Percentiles rank a stretch among this genome's conserved stretches.
phyloP scores from a whole-genome alignment of 2,329 filamentous ascomycete species.

The Sclerotinia nivalis region DNA sequence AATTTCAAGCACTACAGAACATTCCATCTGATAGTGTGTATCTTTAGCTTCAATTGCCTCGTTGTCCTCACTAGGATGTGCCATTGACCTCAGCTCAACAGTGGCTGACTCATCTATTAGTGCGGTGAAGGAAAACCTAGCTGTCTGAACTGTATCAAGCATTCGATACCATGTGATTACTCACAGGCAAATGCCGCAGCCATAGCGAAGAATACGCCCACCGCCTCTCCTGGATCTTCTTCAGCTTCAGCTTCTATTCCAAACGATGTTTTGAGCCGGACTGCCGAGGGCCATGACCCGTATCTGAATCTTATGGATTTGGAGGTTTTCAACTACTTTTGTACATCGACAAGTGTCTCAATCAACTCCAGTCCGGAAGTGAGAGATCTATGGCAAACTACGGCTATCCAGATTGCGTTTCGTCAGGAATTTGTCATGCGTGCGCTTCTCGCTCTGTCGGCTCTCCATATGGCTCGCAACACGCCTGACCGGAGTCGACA shows the following conservation, averaged over 20 bases:
- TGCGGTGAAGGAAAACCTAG: constrained; percentile 26
- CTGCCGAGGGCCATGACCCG: neutral
- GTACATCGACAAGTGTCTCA: constrained; percentile 48
- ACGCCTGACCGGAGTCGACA: constrained; percentile 41
- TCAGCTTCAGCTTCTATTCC: neutral
- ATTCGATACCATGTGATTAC: constrained; percentile 24
- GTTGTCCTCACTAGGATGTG: neutral
- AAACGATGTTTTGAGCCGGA: neutral
- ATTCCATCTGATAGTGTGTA: neutral
- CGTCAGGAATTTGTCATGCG: constrained; percentile 48
- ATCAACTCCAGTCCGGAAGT: constrained; percentile 45
- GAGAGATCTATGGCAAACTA: constrained; percentile 48
- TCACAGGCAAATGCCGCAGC: neutral
- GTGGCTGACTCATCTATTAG: constrained; percentile 27
- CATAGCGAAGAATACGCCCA: neutral
- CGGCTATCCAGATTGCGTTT: constrained; percentile 48
- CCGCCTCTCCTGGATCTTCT: neutral
- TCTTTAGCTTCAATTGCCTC: neutral
- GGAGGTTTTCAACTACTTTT: constrained; percentile 54
- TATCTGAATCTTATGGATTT: constrained; percentile 41
- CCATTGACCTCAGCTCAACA: neutral
- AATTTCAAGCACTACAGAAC: neutral
- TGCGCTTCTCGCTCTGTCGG: constrained; percentile 48
- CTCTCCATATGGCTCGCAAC: constrained; percentile 48
- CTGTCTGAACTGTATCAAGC: constrained; percentile 27